Evolutionary conservation across 1,284 basidiomycete genomes (phyloP).

Genomic region (Ceratobasidium sp.): DNA sequence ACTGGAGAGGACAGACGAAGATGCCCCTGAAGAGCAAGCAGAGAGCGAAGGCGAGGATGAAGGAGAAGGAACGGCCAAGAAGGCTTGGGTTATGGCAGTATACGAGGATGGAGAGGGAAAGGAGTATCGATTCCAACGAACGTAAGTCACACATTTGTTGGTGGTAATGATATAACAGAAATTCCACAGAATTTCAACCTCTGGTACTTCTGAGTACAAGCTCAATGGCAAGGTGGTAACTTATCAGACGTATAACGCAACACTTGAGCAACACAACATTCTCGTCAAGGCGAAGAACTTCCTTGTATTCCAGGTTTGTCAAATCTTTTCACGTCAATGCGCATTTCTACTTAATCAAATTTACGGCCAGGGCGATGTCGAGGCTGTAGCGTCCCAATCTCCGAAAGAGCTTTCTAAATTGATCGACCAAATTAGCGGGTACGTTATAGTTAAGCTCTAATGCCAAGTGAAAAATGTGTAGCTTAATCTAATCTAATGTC

Average conservation of each 20-base stretch:
- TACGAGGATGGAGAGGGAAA: constrained; percentile 81
- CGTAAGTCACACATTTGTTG: constrained; percentile 64
- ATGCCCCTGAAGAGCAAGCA: constrained; percentile 55
- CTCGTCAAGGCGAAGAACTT: constrained; percentile 99
- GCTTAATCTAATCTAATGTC: too few relatives aligned
- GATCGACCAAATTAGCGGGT: constrained; percentile 95
- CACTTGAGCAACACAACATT: constrained; percentile 90
- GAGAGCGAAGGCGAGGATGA: constrained; percentile 64
- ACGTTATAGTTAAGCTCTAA: constrained; percentile 48
- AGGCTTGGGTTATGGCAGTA: constrained; percentile 94
- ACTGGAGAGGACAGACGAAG: constrained; percentile 65
- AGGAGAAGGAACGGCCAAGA: constrained; percentile 80
- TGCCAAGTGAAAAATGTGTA: too few relatives aligned
- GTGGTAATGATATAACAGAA: background rate
- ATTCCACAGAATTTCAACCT: constrained; percentile 76
- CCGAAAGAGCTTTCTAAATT: constrained; percentile 89
- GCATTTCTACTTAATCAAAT: background rate
- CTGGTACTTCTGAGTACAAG: constrained; percentile 88
- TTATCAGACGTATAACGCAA: constrained; percentile 85
- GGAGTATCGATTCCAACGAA: constrained; percentile 91
- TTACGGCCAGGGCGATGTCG: constrained; percentile 82
- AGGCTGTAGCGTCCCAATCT: constrained; percentile 96
- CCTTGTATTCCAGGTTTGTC: constrained; percentile 86
- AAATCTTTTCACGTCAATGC: background rate
- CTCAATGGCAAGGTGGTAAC: constrained; percentile 82